Conservation (phyloP, 2,329 filamentous ascomycete species). For the Cadophora gregata region DNA sequence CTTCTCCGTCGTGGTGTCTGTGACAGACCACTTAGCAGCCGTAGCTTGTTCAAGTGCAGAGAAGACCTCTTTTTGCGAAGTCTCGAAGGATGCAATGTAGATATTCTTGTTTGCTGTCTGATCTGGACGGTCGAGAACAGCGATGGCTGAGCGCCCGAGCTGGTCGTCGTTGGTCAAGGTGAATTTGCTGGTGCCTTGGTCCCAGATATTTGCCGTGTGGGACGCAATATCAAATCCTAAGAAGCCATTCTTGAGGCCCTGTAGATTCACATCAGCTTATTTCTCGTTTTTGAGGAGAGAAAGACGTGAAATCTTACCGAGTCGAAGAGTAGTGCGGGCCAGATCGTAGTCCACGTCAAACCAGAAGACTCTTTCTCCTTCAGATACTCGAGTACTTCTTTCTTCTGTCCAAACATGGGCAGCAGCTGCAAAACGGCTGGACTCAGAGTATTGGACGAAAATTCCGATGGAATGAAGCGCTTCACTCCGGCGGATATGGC, state of each 20-base stretch:
- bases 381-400: slow-evolving; percentile 48
- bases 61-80: slow-evolving; percentile 45
- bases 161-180: slow-evolving; percentile 34
- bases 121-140: slow-evolving; percentile 43
- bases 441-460: slow-evolving; percentile 49
- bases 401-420: slow-evolving; percentile 49
- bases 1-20: slow-evolving; percentile 1
- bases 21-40: slow-evolving; percentile 40
- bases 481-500: slow-evolving; percentile 62
- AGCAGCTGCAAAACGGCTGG: slow-evolving; percentile 28
- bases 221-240: slow-evolving; percentile 45
- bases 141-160: slow-evolving; percentile 44
- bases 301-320: slow-evolving; percentile 22
- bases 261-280: neutral
- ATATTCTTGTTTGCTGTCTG: slow-evolving; percentile 44
- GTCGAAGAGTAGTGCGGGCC: slow-evolving; percentile 37
- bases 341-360: slow-evolving; percentile 47
- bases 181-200: slow-evolving; percentile 39
- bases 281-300: neutral
- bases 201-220: slow-evolving; percentile 42
- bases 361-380: slow-evolving; percentile 39
- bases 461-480: slow-evolving; percentile 65
- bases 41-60: slow-evolving; percentile 41
- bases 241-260: slow-evolving; percentile 28
- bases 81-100: slow-evolving; percentile 44